Base-by-base conservation (phyloP, 805 yeast species). In the Candida koratica region DNA sequence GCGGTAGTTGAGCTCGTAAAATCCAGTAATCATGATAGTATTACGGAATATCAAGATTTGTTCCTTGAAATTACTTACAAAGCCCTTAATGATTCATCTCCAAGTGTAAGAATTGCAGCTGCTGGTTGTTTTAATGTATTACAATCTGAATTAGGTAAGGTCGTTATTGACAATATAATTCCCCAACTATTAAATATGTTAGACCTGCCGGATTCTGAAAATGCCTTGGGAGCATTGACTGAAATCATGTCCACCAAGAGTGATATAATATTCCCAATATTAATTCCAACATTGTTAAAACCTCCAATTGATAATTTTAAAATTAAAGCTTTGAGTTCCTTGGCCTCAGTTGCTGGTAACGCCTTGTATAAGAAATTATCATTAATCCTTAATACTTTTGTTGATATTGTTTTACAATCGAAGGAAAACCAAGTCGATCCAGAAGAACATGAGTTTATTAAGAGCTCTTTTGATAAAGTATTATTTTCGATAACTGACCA, bases 161-260 rank as follows among this genome's bases (percentile, higher is more conserved):
- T 73, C 29, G 96, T 94, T 5, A 81, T 88, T 46, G 97, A 90
- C 56, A 89, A 84, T 50, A 73, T 93, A 45, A 68, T 93, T 47
- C 99, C 98, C 15, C 77, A 80, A 50, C 71, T 93, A 56, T 71
- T 93, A 55, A 38, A 33, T 32, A 71, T 80, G 74, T 68, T 90
- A 48, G 80, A 82, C 43, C 41, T 49, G 8, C 55, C 70, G 2
- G 64, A 72, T 11, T 77, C 89, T 0, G 85, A 78, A 32, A 72
- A 75, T 52, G 96, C 98, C 1, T 72, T 93, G 46, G 70, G 80
- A 36, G 98, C 97, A 6, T 71, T 93, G 46, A 81, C 83, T 61
- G 97, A 89, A 53, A 83, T 93, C 49, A 85, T 90, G 95, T 76
- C 93, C 8, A 80, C 88, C 2, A 86, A 85, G 52, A 74, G 97